Conservation (phyloP, 306 rosid genomes). For the Gleditsia sinensis region DNA sequence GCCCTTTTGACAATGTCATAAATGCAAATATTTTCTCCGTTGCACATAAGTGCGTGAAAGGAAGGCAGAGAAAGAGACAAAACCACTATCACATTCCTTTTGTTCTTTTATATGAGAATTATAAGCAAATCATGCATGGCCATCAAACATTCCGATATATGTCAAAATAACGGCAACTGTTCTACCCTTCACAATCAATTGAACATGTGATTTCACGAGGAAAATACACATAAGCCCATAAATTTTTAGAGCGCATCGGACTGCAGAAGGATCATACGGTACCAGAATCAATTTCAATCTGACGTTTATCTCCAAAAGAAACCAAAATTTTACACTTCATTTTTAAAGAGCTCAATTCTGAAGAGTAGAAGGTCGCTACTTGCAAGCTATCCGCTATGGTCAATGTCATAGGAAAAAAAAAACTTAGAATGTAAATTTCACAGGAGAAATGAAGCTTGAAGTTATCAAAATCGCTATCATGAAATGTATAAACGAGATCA, state of each 20-base stretch:
- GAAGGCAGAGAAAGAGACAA: conserved; percentile 14
- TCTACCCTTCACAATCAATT: not conserved
- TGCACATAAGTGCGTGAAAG: not conserved
- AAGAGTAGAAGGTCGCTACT: not conserved
- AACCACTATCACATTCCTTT: not conserved
- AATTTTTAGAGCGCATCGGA: not conserved
- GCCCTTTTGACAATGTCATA: not conserved
- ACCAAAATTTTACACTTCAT: not conserved
- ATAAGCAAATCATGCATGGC: not conserved
- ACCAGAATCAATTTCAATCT: not conserved
- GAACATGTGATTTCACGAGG: not conserved
- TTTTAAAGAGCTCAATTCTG: not conserved
- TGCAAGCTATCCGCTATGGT: not conserved
- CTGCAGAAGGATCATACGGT: conserved; percentile 1
- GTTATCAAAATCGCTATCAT: not conserved
- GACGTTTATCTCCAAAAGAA: not conserved
- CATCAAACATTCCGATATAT: not conserved
- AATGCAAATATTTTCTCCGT: not conserved
- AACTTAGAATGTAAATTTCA: not conserved
- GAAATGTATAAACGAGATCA: not conserved
- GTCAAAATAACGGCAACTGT: conserved; percentile 11
- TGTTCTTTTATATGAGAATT: not conserved
- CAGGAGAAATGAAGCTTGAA: not conserved
- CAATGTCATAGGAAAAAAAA: not conserved
- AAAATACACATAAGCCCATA: not conserved